Evolutionary conservation across 1,284 basidiomycete species (phyloP), one percentile per base, ranked within the genome.

Genomic region (Grifola frondosa): DNA sequence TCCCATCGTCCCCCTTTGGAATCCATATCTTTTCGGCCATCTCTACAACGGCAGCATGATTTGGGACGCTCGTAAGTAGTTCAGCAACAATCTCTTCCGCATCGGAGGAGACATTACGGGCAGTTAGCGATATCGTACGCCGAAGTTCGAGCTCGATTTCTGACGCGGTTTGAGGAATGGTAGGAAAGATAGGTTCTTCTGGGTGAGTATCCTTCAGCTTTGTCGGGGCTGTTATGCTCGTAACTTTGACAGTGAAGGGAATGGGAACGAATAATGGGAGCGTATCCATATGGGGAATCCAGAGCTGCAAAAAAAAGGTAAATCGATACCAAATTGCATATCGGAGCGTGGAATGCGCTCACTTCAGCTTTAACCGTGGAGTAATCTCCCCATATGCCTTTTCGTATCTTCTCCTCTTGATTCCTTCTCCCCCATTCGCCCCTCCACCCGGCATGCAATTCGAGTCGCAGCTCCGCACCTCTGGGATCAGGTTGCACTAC

Each of bases 21-120:
- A 51, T n/a, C 49, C 49, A 51, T 8, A 31, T 32, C 28, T 47
- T 30, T 19, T 43, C 40, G 3, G 45, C 44, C 17, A 51, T 26
- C 33, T 51, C 49, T 13, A 48, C 46, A n/a, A 43, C 46, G 25
- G 48, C 46, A 3, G 45, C 40, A 1, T 44, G 49, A 17, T 30
- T 32, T 20, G 49, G 44, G 15, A 45, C 35, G 28, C 39, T 47
- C 21, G 49, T 42, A 34, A 51, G 44, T 33, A 51, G 32, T 37
- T 51, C 49, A 16, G 36, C 23, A 34, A 51, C 46, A 25, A 42
- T 40, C 25, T 51, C 49, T 37, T 51, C 49, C 17, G 49, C 46
- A 22, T 48, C 46, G 9, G 49, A 51, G 1, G 49, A 46, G 29
- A 45, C 34, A 28, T 47, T 45, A 6, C 43, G 42, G 5, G 46